Percentiles rank a stretch among this genome's conserved stretches.
These are phyloP conservation scores for Arthroderma uncinatum DNA, from an alignment of 2,329 filamentous ascomycete genomes.

Conservation along the genomic window DNA sequence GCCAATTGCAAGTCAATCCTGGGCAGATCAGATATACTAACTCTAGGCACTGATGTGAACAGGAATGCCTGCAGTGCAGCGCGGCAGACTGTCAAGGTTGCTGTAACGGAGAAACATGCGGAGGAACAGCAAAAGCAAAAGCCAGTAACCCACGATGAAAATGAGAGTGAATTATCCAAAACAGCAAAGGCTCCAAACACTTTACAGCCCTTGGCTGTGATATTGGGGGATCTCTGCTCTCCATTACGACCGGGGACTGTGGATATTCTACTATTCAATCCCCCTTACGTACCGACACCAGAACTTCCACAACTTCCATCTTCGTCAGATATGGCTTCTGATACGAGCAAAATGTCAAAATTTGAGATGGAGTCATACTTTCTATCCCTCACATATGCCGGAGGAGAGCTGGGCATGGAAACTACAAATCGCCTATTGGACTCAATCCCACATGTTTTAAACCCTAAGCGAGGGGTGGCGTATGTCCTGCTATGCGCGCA, in stretches of 20 bases:
- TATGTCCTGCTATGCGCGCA: constrained; percentile 85
- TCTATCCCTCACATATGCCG: constrained; percentile 76
- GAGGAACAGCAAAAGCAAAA: constrained; percentile 4
- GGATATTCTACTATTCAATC: constrained; percentile 90
- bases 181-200: constrained; percentile 13
- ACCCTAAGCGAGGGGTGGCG: constrained; percentile 58
- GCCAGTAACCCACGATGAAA: constrained; percentile 28
- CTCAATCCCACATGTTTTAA: constrained; percentile 54
- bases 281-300: constrained; percentile 85
- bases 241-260: constrained; percentile 50
- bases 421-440: constrained; percentile 70
- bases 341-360: constrained; percentile 18
- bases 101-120: constrained; percentile 29
- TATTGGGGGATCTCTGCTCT: constrained; percentile 58
- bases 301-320: constrained; percentile 47
- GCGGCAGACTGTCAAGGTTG: constrained; percentile 50
- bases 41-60: constrained; percentile 76
- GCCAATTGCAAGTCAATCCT: constrained; percentile 65
- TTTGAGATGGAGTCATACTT: constrained; percentile 78
- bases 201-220: constrained; percentile 51
- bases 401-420: constrained; percentile 86
- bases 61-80: constrained; percentile 70
- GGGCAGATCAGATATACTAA: constrained; percentile 56
- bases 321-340: background rate
- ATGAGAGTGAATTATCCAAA: background rate